These are phyloP conservation scores for Pseudogymnoascus verrucosus DNA, from an alignment of 2,329 filamentous ascomycete species.

Conservation along the genomic window DNA sequence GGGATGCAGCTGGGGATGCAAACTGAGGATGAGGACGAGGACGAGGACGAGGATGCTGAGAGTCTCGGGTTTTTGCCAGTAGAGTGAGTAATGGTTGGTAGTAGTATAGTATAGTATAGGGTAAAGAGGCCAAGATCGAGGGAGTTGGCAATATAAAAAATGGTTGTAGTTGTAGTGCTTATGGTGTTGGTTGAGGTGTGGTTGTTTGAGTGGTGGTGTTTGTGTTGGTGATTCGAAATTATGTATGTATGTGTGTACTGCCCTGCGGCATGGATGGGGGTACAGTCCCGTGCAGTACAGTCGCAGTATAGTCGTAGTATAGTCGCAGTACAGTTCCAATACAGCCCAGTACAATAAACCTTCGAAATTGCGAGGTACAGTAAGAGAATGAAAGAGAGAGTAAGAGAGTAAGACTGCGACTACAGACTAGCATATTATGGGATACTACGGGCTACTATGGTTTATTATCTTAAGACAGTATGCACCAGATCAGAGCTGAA, in stretches of 20 bases:
- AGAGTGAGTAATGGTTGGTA: not conserved
- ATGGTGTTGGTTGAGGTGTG: not conserved
- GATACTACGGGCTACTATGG: not conserved
- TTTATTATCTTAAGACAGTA: not conserved
- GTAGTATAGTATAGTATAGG: not conserved
- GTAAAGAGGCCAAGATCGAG: not conserved
- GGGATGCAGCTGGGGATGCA: not conserved
- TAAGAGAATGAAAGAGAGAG: not conserved
- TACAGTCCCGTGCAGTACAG: not conserved
- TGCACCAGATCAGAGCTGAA: conserved; percentile 2
- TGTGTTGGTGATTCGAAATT: conserved; percentile 2
- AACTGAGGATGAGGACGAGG: not conserved
- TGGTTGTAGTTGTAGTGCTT: not conserved
- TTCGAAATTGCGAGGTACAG: not conserved
- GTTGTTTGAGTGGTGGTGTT: not conserved
- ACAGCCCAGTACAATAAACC: not conserved
- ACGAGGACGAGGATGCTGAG: not conserved
- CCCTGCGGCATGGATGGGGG: not conserved
- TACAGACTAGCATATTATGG: not conserved
- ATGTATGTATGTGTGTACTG: not conserved
- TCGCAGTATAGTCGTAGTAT: not conserved
- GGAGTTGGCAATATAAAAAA: not conserved
- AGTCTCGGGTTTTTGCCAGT: not conserved
- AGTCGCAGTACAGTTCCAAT: not conserved
- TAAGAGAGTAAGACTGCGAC: not conserved